Evolutionary conservation across 1,284 basidiomycete species (phyloP), one percentile per base, ranked within the genome.

Genomic region (Naganishia liquefaciens): DNA sequence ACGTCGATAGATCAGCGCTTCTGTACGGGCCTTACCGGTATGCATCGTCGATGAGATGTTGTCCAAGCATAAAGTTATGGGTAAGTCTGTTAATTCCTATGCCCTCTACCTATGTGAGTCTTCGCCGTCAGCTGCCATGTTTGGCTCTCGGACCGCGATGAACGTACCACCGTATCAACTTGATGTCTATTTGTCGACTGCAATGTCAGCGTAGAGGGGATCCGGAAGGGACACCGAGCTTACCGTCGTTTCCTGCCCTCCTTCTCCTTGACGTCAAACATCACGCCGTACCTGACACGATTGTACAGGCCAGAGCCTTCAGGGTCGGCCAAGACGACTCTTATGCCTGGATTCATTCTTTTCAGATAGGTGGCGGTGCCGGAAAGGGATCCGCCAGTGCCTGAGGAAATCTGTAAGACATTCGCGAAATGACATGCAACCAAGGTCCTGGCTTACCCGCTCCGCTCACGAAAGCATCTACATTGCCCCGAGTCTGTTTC

Each of bases 251-350:
- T 91, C n/a, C 88, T 96, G 2, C 96, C 95, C 79, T 99, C 96
- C 42, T 87, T 88, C 80, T 99, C 96, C 70, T 87, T 91, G 4
- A 81, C 80, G 72, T 93, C 90, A 74, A 89, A 99, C 91, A 99
- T 91, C 23, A 99, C 96, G 7, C 93, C 94, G 70, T 87, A 84
- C 78, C 90, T 91, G 64, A 95, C 85, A 82, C 94, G 96, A 80
- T 98, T 98, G 80, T 89, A 97, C 62, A 99, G 80, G 0, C 96
- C 95, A 68, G 91, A 94, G 2, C 95, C 95, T 73, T 94, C 90
- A 0, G 94, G 94, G 80, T 99, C 95, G 1, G 91, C 86, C 39
- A 98, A 82, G 3, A 89, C 87, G 15, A 96, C 83, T n/a, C 84
- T 74, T 54, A 92, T 74, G 62, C 84, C 80, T 0, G 72, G 72